Evolutionary conservation across 73 alveolate species (phyloP).

Genomic region (Tetrahymena thermophila): DNA sequence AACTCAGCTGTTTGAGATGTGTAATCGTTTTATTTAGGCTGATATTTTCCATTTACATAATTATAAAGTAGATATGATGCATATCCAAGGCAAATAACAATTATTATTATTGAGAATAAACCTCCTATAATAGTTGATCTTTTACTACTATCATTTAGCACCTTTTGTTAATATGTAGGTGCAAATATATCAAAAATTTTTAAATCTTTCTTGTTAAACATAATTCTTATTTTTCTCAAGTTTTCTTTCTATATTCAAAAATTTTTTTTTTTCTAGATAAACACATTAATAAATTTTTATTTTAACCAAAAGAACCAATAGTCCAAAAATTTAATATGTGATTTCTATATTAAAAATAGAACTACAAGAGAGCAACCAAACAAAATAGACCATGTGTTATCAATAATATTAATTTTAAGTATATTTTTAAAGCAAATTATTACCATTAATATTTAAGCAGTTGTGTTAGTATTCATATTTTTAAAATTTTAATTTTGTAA

Average conservation of each 20-base stretch:
- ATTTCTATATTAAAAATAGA: too few relatives aligned
- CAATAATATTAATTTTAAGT: too few relatives aligned
- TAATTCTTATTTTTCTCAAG: neutral
- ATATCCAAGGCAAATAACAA: neutral
- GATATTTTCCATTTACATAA: neutral
- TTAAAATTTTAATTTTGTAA: too few relatives aligned
- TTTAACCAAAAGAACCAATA: too few relatives aligned
- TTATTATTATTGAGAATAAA: neutral
- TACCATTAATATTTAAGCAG: too few relatives aligned
- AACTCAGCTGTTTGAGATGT: neutral
- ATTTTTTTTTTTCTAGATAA: neutral
- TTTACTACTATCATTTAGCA: neutral
- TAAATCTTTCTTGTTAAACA: neutral
- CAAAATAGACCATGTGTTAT: too few relatives aligned
- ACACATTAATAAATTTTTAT: too few relatives aligned
- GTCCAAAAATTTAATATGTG: too few relatives aligned
- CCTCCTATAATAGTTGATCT: neutral
- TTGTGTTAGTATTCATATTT: too few relatives aligned
- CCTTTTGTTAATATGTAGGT: neutral
- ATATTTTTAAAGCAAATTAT: too few relatives aligned
- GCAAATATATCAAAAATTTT: neutral
- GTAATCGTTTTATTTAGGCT: neutral
- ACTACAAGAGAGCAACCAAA: too few relatives aligned
- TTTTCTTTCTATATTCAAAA: too few relatives aligned
- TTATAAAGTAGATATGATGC: neutral